Evolutionary conservation across 192 early-diverging fungal species (phyloP).

Genomic region (Backusella luteola): DNA sequence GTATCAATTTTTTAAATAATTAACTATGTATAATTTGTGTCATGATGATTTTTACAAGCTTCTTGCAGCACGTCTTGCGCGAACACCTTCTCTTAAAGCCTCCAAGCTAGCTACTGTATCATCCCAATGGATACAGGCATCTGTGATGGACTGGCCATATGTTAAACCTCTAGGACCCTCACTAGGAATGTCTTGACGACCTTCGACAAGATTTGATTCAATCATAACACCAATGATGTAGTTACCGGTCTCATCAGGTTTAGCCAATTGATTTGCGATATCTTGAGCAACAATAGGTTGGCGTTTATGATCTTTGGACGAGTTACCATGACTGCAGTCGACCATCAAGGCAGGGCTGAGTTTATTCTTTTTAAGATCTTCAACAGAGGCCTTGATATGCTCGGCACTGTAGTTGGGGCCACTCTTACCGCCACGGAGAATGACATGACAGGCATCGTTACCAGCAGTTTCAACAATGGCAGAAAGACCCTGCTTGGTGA

Average conservation of each 20-base stretch:
- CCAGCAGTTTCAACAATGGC: conserved; percentile 86
- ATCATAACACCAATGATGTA: conserved; percentile 95
- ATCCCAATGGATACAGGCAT: conserved; percentile 93
- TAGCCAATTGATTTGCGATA: conserved; percentile 52
- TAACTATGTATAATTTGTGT: not conserved
- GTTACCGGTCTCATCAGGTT: conserved; percentile 61
- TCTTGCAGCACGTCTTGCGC: conserved; percentile 49
- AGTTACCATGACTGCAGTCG: conserved; percentile 98
- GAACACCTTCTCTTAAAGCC: conserved; percentile 70
- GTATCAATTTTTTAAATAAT: not conserved
- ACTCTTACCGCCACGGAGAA: conserved; percentile 83
- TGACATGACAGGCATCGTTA: conserved; percentile 91
- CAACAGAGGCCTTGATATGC: conserved; percentile 56
- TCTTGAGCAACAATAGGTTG: conserved; percentile 73
- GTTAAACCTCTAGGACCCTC: conserved; percentile 69
- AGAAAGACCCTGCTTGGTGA: conserved; percentile 82
- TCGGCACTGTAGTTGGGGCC: conserved; percentile 90
- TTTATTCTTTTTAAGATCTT: conserved; percentile 60
- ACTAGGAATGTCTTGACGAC: conserved; percentile 66
- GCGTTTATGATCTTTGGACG: conserved; percentile 77
- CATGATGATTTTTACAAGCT: not conserved
- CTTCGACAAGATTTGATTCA: conserved; percentile 89
- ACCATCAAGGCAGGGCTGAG: conserved; percentile 75
- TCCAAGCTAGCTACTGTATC: conserved; percentile 80
- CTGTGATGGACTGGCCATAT: conserved; percentile 90